A percentile compares a stretch with the other conserved stretches of the same genome.
phyloP scores from a whole-genome alignment of 2,329 filamentous ascomycete species.

The Neophaeococcomyces aloes region DNA sequence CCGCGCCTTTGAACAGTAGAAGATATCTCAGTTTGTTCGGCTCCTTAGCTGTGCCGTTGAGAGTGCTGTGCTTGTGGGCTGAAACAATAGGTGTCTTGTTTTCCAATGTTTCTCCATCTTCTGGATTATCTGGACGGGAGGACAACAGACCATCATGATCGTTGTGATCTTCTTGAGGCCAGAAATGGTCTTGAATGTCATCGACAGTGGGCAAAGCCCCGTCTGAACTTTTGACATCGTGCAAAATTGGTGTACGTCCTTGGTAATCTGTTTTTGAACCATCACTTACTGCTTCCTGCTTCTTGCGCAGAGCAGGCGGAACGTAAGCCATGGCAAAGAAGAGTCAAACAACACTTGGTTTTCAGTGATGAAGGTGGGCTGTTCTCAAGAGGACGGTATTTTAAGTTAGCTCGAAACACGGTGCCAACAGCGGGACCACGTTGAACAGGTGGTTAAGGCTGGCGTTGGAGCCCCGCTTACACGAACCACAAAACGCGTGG shows the following conservation, averaged over 20 bases:
- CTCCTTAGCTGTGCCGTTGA: slow-evolving; percentile 11
- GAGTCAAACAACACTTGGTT: neutral
- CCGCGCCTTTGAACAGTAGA: slow-evolving; percentile 13
- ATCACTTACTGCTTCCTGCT: neutral
- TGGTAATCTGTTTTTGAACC: neutral
- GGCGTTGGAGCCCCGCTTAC: no score
- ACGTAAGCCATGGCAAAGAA: neutral
- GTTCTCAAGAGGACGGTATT: no score
- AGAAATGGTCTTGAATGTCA: slow-evolving; percentile 7
- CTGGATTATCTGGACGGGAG: neutral
- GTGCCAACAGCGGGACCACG: no score
- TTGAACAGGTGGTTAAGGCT: no score
- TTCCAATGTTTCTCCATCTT: neutral
- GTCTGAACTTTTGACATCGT: neutral
- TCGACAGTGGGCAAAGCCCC: neutral
- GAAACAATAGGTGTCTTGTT: neutral
- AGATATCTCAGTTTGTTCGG: slow-evolving; percentile 13
- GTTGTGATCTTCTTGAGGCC: neutral
- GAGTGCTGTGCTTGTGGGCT: slow-evolving; percentile 8
- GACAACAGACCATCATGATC: neutral
- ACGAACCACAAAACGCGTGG: no score
- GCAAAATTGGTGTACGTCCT: neutral
- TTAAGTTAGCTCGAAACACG: no score
- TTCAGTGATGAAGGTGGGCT: no score
- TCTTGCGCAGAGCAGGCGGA: slow-evolving; percentile 1